Base-by-base conservation (phyloP, 164 flowering plant genomes). In the Litsea cubeba region DNA sequence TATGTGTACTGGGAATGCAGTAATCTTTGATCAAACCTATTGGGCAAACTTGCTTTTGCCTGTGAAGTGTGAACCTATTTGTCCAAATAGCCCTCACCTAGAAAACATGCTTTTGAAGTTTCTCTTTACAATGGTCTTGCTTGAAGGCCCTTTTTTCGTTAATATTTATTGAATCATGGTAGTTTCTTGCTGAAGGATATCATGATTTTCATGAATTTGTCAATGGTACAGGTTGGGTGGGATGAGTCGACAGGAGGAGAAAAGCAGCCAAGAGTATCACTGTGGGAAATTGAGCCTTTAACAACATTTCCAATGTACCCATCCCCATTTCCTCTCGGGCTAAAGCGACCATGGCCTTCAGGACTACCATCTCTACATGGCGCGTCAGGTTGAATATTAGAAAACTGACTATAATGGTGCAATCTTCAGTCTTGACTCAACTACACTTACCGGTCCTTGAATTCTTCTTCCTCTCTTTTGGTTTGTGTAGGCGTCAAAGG, bases 231-330 rank as follows among this genome's bases (percentile, higher is more conserved):
- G 98, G 98, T 95, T 72, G 99, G 99, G n/a, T 93, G 99, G 99
- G 99, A 95, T 81, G 99, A 95, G 75, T 95, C 99, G 17, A 95
- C 97, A 3, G 98, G 97, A n/a, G 99, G 99, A 57, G 98, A 95
- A 76, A 91, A 92, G 86, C 99, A 95, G 84, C 99, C 96, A 10
- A 88, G 99, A 77, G 99, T 93, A 40, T 95, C 99, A 0, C 75
- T 95, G 23, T 95, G 99, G 99, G 99, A 95, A 78, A 89, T 95
- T 71, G 99, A 95, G 79, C 99, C 99, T 25, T 75, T 95, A 71
- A 93, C 99, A 63, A 95, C 99, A 50, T 95, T 95, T 76, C 97
- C 99, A 0, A 93, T 95, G 97, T 95, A 95, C 81, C 94, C 97
- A 10, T 90, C 99, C 30, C 85, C 96, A 70, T 95, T 95, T 65